phyloP scores from a whole-genome alignment of 202 grass and related monocot species.

The Elaeis oleifera region DNA sequence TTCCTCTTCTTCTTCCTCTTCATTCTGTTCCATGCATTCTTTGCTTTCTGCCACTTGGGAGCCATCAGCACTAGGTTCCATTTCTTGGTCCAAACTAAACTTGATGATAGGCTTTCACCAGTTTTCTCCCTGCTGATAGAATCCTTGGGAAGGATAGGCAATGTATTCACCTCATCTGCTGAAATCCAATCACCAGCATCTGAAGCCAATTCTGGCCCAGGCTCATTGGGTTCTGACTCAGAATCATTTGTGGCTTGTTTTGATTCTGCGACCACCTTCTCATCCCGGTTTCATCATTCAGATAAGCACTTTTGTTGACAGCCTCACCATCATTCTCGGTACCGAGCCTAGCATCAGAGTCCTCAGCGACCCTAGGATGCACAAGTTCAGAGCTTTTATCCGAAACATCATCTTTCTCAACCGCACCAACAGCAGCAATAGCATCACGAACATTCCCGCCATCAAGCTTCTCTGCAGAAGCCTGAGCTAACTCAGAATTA shows the following conservation, averaged over 20 bases:
- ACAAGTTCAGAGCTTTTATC: conserved; percentile 18
- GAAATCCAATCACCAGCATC: conserved; percentile 15
- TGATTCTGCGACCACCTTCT: background rate
- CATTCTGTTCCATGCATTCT: conserved; percentile 19
- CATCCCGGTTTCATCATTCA: background rate
- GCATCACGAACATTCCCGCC: conserved; percentile 21
- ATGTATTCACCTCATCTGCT: no score
- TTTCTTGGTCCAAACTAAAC: no score
- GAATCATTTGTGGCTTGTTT: background rate
- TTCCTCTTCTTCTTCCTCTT: conserved; percentile 43
- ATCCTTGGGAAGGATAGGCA: no score
- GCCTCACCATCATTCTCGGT: conserved; percentile 2
- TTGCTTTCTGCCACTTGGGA: background rate
- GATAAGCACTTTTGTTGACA: conserved; percentile 11
- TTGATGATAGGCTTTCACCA: no score
- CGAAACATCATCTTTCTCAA: conserved; percentile 12
- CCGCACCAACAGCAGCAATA: conserved; percentile 18
- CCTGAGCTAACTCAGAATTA: no score
- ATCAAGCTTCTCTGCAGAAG: background rate
- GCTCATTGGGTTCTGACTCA: conserved; percentile 5
- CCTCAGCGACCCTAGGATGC: background rate
- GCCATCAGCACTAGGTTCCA: no score
- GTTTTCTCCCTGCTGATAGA: no score
- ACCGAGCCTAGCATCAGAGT: background rate
- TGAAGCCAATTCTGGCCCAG: conserved; percentile 24